Base-by-base conservation (phyloP, 2,329 filamentous ascomycete species). In the Zasmidium citrigriseum region DNA sequence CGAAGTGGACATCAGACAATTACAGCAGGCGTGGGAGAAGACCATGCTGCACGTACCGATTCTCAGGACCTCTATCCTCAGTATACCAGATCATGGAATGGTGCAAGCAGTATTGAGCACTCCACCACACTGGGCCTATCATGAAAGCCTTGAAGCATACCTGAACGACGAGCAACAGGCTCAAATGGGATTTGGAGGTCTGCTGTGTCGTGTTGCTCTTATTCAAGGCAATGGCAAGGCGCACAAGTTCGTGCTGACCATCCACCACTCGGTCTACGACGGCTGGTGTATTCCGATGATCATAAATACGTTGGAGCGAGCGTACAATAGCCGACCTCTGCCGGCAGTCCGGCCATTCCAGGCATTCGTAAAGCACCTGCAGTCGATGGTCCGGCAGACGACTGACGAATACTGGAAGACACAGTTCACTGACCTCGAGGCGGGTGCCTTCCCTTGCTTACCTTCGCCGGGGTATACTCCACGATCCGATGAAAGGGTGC, bases 251-350 rank as follows among this genome's bases (percentile, higher is more conserved):
- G 18, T 38, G 2, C 20, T 55, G 12, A 23, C 10, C 23, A 66
- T 74, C 12, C 75, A 77, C 48, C 75, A 78, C 61, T 68, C 70
- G 1, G 46, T 76, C 0, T 77, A 76, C 57, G 75, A 78, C 64
- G 74, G 73, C 0, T 41, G 34, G 34, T 9, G 12, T 11, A 41
- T 41, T 4, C 34, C 34, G 14, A 16, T 41, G 34, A 4, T 41
- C 16, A 10, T 41, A 10, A 4, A 4, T 11, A 16, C 34, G 16
- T 16, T 41, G 5, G 34, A 41, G 16, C 34, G 16, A 4, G 5
- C 34, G 16, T 41, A 41, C 16, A 4, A n/a, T 9, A n/a, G 34
- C 4, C 34, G 14, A 7, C 5, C 34, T 10, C 34, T 41, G 4
- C 34, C 5, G 14, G 4, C 5, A 4, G 14, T 16, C 14, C 34